Evolutionary conservation across 495 filamentous ascomycete species (phyloP), one percentile per base, ranked within the genome.

Genomic region (Penicillium bialowiezense): DNA sequence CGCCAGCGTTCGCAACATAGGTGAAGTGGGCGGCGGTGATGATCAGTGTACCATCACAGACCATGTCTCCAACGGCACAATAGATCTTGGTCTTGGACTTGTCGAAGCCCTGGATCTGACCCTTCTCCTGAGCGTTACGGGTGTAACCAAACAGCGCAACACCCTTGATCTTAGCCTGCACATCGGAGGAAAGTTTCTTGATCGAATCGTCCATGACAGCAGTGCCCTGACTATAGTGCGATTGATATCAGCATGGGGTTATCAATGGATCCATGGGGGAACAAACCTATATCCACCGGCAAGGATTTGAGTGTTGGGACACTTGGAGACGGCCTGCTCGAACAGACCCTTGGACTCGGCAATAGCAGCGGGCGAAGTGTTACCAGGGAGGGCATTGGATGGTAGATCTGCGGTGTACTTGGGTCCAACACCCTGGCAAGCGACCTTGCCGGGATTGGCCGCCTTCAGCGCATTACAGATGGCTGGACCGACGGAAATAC

Each of bases 61-160:
- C 77, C 46, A 74, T 47, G 45, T 83, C 80, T 3, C 74, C 76
- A 21, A 62, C 35, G 18, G 73, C 70, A 55, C 81, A 84, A 52
- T 77, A 74, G 31, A 81, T 74, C 51, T 76, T 60, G 26, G 66
- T 61, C 53, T 74, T 72, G 14, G 55, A 57, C 5, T 59, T 42
- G 23, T 72, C 69, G 51, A 78, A 79, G 44, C 72, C 70, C 19
- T 70, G 65, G 40, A 81, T 71, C 14, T 63, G 58, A 1, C 74
- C 71, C 19, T 59, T 52, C 45, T 82, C 69, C 57, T 80, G 77
- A 29, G 66, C 55, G 59, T 81, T 81, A 51, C 79, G 73, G 33
- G 80, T 82, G 54, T 82, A 77, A 3, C 81, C 80, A 36, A 75
- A 83, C 0, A 77, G 69, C n/a, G 79, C 72, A 9, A 78, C 78